Evolutionary conservation across 176 grass and related monocot species (phyloP).

Genomic region (Calamus simplicifolius): DNA sequence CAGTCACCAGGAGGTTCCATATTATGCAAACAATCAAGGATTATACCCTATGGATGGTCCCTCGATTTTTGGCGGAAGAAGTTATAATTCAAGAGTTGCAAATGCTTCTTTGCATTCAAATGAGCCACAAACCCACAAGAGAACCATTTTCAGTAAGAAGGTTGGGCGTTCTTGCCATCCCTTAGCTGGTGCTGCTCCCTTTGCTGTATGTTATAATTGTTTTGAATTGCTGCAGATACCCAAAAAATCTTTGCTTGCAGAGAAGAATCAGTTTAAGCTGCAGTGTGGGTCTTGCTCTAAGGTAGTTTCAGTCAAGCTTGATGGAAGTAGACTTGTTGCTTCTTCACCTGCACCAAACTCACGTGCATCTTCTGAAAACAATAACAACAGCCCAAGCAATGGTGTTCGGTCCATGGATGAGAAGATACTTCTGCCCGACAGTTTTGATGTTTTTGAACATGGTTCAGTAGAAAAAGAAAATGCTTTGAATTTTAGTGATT

Average conservation of each 20-base stretch:
- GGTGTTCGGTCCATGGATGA: slow-evolving; percentile 20
- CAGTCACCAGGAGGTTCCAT: slow-evolving; percentile 38
- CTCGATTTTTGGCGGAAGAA: slow-evolving; percentile 28
- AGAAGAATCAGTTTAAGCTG: slow-evolving; percentile 59
- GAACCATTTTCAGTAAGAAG: slow-evolving; percentile 43
- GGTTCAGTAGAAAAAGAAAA: slow-evolving; percentile 43
- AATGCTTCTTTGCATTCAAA: slow-evolving; percentile 18
- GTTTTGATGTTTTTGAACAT: slow-evolving; percentile 46
- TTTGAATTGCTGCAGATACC: slow-evolving; percentile 78
- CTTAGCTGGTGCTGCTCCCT: slow-evolving; percentile 68
- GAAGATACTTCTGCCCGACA: slow-evolving; percentile 53
- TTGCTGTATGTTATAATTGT: slow-evolving; percentile 83
- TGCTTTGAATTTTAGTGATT: slow-evolving; percentile 40
- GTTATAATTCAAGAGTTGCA: slow-evolving; percentile 30
- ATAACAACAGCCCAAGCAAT: slow-evolving; percentile 21
- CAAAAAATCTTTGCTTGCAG: slow-evolving; percentile 25
- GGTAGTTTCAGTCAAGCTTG: slow-evolving; percentile 48
- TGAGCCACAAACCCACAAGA: slow-evolving; percentile 21
- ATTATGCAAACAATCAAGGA: slow-evolving; percentile 35
- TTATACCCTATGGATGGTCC: slow-evolving; percentile 25
- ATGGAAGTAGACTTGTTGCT: slow-evolving; percentile 55
- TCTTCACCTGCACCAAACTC: slow-evolving; percentile 20
- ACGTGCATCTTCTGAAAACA: slow-evolving; percentile 27
- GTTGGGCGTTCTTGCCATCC: slow-evolving; percentile 39
- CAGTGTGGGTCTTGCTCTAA: slow-evolving; percentile 80